Percentiles rank a stretch among this genome's conserved stretches.
Conservation (phyloP, 176 grass and related monocot genomes). For the Zoysia japonica region DNA sequence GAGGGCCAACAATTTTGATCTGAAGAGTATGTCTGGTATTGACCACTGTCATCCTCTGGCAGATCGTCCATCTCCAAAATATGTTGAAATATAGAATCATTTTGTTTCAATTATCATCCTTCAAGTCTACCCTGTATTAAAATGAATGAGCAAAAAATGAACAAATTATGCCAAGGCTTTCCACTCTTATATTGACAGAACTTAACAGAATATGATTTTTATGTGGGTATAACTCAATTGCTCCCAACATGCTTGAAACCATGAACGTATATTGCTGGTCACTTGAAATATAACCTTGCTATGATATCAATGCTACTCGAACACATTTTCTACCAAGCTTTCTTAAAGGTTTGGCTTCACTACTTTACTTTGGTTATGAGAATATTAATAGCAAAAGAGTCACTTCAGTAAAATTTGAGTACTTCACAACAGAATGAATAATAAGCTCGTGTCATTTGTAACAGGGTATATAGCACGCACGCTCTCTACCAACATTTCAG, state of each 20-base stretch:
- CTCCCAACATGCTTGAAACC: neutral
- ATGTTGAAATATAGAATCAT: slow-evolving; percentile 51
- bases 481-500: slow-evolving; percentile 5
- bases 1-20: slow-evolving; percentile 54
- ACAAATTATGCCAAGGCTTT: neutral
- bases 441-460: neutral
- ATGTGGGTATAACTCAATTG: neutral
- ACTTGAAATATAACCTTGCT: neutral
- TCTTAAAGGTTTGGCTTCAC: neutral
- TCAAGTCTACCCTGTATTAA: slow-evolving; percentile 27
- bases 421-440: neutral
- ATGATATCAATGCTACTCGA: neutral
- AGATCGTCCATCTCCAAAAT: slow-evolving; percentile 75
- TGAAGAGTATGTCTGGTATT: slow-evolving; percentile 52
- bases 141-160: slow-evolving; percentile 25
- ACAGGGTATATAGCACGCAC: neutral
- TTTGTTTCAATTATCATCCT: slow-evolving; percentile 49
- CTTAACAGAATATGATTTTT: neutral
- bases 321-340: neutral
- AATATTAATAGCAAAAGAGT: neutral
- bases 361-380: no score
- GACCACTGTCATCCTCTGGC: slow-evolving; percentile 52
- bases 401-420: neutral
- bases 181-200: neutral
- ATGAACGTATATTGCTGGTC: neutral